Evolutionary conservation across 1,284 basidiomycete species (phyloP), one percentile per base, ranked within the genome.

Genomic region (Pascua sp.): DNA sequence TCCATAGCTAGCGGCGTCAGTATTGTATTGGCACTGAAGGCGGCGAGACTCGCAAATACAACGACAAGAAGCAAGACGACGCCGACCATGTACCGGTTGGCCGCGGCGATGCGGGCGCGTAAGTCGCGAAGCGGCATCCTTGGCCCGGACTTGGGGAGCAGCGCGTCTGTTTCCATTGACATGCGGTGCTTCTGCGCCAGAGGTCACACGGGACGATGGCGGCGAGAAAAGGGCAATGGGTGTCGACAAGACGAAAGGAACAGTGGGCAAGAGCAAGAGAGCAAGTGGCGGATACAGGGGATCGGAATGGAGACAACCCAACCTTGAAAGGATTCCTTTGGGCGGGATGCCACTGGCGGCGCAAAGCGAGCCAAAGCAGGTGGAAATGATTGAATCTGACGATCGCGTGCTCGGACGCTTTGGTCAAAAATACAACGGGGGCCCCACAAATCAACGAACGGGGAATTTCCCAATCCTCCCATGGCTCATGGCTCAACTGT

Each of bases 1-100:
- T 75, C 74, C 74, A 76, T 8, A 76, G 62, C 73, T 75, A 47
- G 37, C 3, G 13, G 41, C 17, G 49, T 55, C 16, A 50, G 55
- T 11, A 38, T 13, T 1, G 24, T 7, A 32, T 32, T 32, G 24
- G 36, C 12, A 12, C 24, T 9, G 38, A 37, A 11, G 40, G 32
- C 11, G 39, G 39, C 2, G 11, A 8, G n/a, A 56, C 53, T 11
- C 56, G 67, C 62, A 43, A 69, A 58, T 16, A 71, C 71, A 17
- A 73, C 71, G 17, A 59, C 60, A 4, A 75, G 56, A 36, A 75
- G 55, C 1, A 73, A 53, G 9, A 43, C 53, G 3, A 75, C 63
- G 38, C 73, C 73, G 38, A 67, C 60, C 12, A 70, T 47, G 56
- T 71, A 75, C 42, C 71, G 57, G 44, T 48, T 18, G 43, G 59